A percentile compares a stretch with the other conserved stretches of the same genome.
phyloP scores from a whole-genome alignment of 306 rosid genomes.

The Benincasa hispida region DNA sequence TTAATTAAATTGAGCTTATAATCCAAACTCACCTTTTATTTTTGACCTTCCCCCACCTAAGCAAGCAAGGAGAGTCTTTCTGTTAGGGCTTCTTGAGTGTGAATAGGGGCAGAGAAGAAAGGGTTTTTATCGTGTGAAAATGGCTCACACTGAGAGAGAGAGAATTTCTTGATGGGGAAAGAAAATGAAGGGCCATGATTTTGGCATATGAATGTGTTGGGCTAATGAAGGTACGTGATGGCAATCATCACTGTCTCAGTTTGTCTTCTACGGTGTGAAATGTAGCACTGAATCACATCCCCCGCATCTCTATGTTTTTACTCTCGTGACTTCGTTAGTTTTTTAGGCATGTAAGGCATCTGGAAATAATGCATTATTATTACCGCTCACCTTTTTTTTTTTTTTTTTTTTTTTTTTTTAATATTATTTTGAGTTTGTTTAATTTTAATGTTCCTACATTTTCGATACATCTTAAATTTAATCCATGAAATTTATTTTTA shows the following conservation, averaged over 20 bases:
- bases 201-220: not conserved
- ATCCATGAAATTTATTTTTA: no score
- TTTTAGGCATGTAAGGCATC: slow-evolving; percentile 2
- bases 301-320: not conserved
- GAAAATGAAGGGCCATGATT: not conserved
- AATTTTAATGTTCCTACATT: no score
- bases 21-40: not conserved
- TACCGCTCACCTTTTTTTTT: not conserved
- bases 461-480: no score
- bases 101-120: not conserved
- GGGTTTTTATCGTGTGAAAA: not conserved
- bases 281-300: not conserved
- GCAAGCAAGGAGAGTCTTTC: not conserved
- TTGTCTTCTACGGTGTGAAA: not conserved
- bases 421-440: no score
- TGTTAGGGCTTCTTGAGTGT: not conserved
- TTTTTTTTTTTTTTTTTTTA: no score
- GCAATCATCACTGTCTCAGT: not conserved
- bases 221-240: not conserved
- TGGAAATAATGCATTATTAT: not conserved
- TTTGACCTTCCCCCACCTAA: not conserved
- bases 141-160: not conserved
- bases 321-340: not conserved
- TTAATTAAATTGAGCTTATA: not conserved
- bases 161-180: not conserved